A percentile compares a stretch with the other conserved stretches of the same genome.
Conservation (phyloP, 225 moss, liverwort and hornwort species). For the Sphagnum tenellum region DNA sequence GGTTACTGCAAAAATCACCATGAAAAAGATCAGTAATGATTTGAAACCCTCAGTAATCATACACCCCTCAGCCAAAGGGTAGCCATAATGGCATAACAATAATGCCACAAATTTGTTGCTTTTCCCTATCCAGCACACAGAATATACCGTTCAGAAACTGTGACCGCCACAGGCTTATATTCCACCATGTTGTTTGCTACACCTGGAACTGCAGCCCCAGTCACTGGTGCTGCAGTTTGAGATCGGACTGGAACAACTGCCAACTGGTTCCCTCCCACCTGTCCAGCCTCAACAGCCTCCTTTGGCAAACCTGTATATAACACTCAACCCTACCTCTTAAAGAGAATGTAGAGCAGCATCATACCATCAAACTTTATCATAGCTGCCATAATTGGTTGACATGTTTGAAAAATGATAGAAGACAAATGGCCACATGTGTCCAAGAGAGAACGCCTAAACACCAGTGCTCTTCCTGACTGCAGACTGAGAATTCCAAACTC, state of each 20-base stretch:
- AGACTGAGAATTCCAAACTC: not conserved
- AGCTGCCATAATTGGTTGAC: not conserved
- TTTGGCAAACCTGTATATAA: constrained; percentile 21
- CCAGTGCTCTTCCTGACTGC: not conserved
- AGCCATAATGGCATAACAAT: not conserved
- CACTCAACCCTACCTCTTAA: not conserved
- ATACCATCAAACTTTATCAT: too few relatives aligned
- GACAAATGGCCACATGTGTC: not conserved
- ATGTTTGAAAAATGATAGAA: not conserved
- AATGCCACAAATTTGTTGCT: not conserved
- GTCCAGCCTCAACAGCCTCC: constrained; percentile 30
- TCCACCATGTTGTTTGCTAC: constrained; percentile 36
- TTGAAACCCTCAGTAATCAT: not conserved
- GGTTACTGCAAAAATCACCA: constrained; percentile 42
- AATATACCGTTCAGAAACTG: constrained; percentile 53
- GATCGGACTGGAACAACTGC: constrained; percentile 39
- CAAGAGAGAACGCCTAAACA: not conserved
- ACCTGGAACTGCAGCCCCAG: constrained; percentile 44
- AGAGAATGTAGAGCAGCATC: too few relatives aligned
- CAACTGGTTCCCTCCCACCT: constrained; percentile 52
- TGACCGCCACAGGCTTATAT: constrained; percentile 34
- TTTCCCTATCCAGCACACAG: not conserved
- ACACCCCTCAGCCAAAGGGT: not conserved
- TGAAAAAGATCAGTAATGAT: not conserved
- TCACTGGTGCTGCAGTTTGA: constrained; percentile 49